Evolutionary conservation across 371 early-diverging fungal species (phyloP).

Genomic region (Thermomucor indicae-seudaticae): DNA sequence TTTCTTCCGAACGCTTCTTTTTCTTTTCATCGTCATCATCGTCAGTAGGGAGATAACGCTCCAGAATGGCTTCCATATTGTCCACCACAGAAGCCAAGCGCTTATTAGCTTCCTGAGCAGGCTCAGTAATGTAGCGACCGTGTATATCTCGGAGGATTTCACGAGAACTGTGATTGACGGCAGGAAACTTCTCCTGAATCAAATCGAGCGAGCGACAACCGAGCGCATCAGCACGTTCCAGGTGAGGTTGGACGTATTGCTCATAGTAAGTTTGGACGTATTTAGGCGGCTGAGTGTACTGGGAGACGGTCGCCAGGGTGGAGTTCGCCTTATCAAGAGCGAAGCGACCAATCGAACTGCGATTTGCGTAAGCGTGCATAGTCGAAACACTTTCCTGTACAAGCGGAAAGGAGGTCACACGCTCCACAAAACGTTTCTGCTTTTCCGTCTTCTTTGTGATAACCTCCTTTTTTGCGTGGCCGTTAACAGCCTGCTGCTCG

Average conservation of each 20-base stretch:
- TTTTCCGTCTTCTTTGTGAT: not conserved
- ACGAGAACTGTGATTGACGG: slow-evolving; percentile 54
- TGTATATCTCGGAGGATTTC: slow-evolving; percentile 42
- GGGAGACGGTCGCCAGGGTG: slow-evolving; percentile 31
- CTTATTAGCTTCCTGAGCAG: slow-evolving; percentile 43
- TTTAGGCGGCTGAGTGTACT: slow-evolving; percentile 26
- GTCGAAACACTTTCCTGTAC: slow-evolving; percentile 54
- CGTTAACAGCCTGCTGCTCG: slow-evolving; percentile 8
- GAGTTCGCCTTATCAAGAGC: slow-evolving; percentile 41
- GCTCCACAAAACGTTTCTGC: slow-evolving; percentile 29
- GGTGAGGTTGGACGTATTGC: slow-evolving; percentile 48
- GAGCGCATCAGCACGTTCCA: slow-evolving; percentile 55
- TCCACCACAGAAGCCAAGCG: slow-evolving; percentile 37
- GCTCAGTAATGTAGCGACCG: slow-evolving; percentile 34
- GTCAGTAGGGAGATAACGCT: slow-evolving; percentile 44
- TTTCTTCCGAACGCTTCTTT: slow-evolving; percentile 35
- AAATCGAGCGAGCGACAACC: slow-evolving; percentile 66
- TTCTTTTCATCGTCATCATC: slow-evolving; percentile 12
- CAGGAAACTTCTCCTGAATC: slow-evolving; percentile 59
- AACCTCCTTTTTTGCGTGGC: slow-evolving; percentile 2
- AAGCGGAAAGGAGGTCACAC: slow-evolving; percentile 57
- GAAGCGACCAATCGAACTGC: slow-evolving; percentile 45
- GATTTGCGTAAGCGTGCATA: slow-evolving; percentile 37
- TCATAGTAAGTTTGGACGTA: slow-evolving; percentile 48
- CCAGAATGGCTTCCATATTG: slow-evolving; percentile 39